These are phyloP conservation scores for Aaosphaeria arxii DNA, from an alignment of 2,329 filamentous ascomycete genomes.

Conservation along the genomic window DNA sequence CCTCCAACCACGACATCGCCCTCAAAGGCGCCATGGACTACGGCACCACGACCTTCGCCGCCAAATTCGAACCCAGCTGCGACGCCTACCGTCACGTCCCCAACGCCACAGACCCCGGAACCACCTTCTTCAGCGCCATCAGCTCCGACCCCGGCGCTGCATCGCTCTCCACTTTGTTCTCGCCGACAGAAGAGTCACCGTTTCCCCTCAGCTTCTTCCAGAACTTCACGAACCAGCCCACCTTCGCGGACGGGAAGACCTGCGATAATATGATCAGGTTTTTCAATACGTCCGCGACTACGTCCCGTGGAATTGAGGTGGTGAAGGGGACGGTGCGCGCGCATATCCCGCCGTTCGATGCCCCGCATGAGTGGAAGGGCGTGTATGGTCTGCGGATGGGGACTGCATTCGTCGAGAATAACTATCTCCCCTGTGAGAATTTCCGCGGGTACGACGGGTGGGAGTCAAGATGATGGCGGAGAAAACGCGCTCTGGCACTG, in stretches of 20 bases:
- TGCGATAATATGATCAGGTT: slow-evolving; percentile 47
- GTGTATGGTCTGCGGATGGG: slow-evolving; percentile 36
- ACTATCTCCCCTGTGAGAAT: slow-evolving; percentile 31
- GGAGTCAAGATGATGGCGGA: slow-evolving; percentile 7
- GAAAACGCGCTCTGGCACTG: too few species aligned
- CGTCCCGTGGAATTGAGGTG: slow-evolving; percentile 26
- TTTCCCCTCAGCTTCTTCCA: slow-evolving; percentile 45
- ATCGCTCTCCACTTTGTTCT: slow-evolving; percentile 16
- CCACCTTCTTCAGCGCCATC: slow-evolving; percentile 18
- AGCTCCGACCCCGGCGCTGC: slow-evolving; percentile 15
- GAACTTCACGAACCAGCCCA: slow-evolving; percentile 56
- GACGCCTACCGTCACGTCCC: slow-evolving; percentile 45
- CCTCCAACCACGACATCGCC: slow-evolving; percentile 41
- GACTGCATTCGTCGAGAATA: slow-evolving; percentile 42
- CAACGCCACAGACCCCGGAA: slow-evolving; percentile 17
- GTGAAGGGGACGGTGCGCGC: slow-evolving; percentile 34
- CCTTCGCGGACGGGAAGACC: slow-evolving; percentile 39
- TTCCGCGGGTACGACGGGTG: slow-evolving; percentile 23
- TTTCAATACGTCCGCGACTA: slow-evolving; percentile 47
- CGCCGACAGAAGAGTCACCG: slow-evolving; percentile 8
- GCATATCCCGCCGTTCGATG: slow-evolving; percentile 24
- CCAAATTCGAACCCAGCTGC: slow-evolving; percentile 47
- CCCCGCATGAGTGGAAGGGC: slow-evolving; percentile 24
- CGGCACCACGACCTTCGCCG: slow-evolving; percentile 44
- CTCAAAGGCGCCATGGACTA: slow-evolving; percentile 47